Evolutionary conservation across 257 asterid species (phyloP).

Genomic region (Cruciata laevipes): DNA sequence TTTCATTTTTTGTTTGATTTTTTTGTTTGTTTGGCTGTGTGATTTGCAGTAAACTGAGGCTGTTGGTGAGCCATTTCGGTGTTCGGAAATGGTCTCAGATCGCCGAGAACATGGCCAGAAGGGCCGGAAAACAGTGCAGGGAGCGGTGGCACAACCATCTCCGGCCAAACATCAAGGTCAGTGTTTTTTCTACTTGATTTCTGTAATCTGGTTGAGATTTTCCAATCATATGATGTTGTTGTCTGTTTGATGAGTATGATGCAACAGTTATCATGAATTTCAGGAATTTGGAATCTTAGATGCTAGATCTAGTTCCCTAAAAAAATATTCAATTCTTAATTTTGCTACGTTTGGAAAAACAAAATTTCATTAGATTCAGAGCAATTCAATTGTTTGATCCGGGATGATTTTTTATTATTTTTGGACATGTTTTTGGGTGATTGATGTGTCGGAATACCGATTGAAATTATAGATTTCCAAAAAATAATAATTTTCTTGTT

Average conservation of each 20-base stretch:
- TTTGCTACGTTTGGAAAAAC: neutral
- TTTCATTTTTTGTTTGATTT: neutral
- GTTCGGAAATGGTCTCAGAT: constrained; percentile 49
- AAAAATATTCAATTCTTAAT: neutral
- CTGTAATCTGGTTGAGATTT: neutral
- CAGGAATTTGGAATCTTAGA: neutral
- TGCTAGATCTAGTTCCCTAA: constrained; percentile 2
- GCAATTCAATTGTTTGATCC: neutral
- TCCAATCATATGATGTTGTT: neutral
- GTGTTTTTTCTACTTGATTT: neutral
- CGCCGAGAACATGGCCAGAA: constrained; percentile 51
- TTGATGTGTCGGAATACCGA: neutral
- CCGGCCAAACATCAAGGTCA: constrained; percentile 67
- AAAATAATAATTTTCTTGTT: neutral
- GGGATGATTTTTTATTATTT: neutral
- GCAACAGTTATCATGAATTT: neutral
- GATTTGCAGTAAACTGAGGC: constrained; percentile 35
- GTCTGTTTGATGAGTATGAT: neutral
- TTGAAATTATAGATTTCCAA: neutral
- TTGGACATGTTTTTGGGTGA: neutral
- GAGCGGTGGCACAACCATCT: constrained; percentile 84
- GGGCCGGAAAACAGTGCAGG: constrained; percentile 82
- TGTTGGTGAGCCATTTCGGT: constrained; percentile 47
- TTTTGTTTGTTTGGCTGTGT: neutral
- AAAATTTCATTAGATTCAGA: neutral